Base-by-base conservation (phyloP, 306 rosid genomes). In the Acmispon strigosus region DNA sequence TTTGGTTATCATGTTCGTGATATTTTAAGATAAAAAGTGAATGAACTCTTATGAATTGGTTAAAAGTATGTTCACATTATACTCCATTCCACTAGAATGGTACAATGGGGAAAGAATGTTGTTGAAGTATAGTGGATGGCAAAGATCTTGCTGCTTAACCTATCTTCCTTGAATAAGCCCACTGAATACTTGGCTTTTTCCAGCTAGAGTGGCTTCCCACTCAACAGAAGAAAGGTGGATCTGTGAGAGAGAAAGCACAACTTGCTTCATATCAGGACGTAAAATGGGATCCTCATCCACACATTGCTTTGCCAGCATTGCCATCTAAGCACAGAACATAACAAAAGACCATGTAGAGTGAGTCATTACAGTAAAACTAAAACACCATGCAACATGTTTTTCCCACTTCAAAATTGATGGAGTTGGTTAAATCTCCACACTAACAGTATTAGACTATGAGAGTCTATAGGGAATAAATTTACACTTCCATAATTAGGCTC, bases 131-230 rank as follows among this genome's bases (percentile, higher is more conserved):
- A 18, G 56, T 32, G 37, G 53, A 48, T 64, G 59, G 61, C 3
- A 42, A 20, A 3, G 22, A 69, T 61, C 59, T 60, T 45, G 60
- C 22, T n/a, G 45, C 61, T 59, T 62, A 63, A 72, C 47, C 83
- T 90, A 92, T 81, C 96, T 84, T 82, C 98, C 96, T 69, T 88
- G 98, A 73, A 84, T 96, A 79, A 90, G 98, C 19, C 98, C 98
- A 80, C 98, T 90, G 72, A 93, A 90, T 42, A 93, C 96, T 67
- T 93, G 98, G 82, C 98, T 90, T 72, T 87, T 93, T 62, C 96
- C 98, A 8, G 98, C 96, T 6, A 93, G 93, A 76, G 96, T 93
- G 5, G 98, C 96, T 84, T 93, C 98, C 98, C 98, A 93, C 80
- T 93, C 98, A 57, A 93, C 75, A 2, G 98, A 90, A 60, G 96